Percentiles rank a stretch among this genome's conserved stretches.
Conservation (phyloP, 2,329 filamentous ascomycete species). For the Parastagonospora nodorum region DNA sequence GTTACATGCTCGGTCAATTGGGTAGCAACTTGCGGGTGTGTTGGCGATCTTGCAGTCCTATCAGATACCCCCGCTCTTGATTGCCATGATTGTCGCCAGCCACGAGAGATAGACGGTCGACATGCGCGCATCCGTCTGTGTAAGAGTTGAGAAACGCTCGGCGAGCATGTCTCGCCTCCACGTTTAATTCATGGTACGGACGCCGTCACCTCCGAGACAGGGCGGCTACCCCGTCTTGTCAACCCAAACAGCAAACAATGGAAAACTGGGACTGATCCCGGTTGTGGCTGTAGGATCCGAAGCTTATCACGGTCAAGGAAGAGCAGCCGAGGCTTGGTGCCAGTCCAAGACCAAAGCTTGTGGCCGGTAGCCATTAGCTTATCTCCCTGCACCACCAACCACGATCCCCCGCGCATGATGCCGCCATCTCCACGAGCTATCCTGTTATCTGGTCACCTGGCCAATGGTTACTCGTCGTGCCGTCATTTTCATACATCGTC, state of each 20-base stretch:
- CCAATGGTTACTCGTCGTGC: not conserved
- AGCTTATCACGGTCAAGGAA: constrained; percentile 31
- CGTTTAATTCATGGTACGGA: no score
- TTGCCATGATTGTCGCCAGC: no score
- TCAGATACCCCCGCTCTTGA: no score
- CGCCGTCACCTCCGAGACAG: no score
- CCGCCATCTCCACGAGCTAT: constrained; percentile 1
- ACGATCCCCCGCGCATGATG: not conserved
- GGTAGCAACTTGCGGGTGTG: no score
- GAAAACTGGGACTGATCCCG: constrained; percentile 16
- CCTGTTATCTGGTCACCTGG: constrained; percentile 7
- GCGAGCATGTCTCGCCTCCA: no score
- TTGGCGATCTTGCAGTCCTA: no score
- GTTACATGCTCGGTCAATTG: no score
- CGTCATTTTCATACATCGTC: not conserved
- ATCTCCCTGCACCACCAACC: constrained; percentile 17
- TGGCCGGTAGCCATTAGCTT: constrained; percentile 21
- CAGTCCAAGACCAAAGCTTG: constrained; percentile 23
- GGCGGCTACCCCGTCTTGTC: not conserved
- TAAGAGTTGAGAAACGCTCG: no score
- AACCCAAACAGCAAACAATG: not conserved
- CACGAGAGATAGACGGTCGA: no score
- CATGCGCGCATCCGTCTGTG: no score
- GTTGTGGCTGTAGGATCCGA: constrained; percentile 25
- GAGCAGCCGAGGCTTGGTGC: constrained; percentile 31